A percentile compares a stretch with the other conserved stretches of the same genome.
phyloP scores from a whole-genome alignment of 208 protist species.

The Trypanosoma melophagium region DNA sequence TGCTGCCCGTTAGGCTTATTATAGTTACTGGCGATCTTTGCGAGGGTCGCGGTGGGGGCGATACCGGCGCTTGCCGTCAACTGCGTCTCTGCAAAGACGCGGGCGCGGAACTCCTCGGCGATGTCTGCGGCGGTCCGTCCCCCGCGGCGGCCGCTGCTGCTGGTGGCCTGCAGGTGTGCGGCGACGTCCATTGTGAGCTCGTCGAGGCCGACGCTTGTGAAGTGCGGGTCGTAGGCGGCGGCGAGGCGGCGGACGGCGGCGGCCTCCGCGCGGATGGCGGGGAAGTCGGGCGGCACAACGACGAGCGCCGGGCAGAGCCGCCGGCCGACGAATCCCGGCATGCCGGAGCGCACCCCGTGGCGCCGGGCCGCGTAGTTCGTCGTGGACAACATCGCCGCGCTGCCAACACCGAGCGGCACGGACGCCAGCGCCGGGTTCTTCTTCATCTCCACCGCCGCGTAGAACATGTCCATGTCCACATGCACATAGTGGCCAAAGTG shows the following conservation, averaged over 20 bases:
- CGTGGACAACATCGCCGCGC: slow-evolving; percentile 93
- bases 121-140: slow-evolving; percentile 61
- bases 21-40: slow-evolving; percentile 92
- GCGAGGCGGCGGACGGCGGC: slow-evolving; percentile 75
- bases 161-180: slow-evolving; percentile 47
- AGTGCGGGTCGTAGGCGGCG: slow-evolving; percentile 84
- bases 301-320: slow-evolving; percentile 89
- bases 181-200: slow-evolving; percentile 90
- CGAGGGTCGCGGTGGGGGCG: slow-evolving; percentile 76
- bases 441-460: slow-evolving; percentile 88
- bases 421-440: slow-evolving; percentile 87
- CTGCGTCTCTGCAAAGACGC: slow-evolving; percentile 71
- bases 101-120: slow-evolving; percentile 71
- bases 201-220: slow-evolving; percentile 74
- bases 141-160: slow-evolving; percentile 45
- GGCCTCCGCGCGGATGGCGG: slow-evolving; percentile 71
- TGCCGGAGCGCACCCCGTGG: slow-evolving; percentile 95
- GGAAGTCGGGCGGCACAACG: slow-evolving; percentile 84
- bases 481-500: slow-evolving; percentile 78
- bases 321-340: slow-evolving; percentile 94
- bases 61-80: slow-evolving; percentile 89
- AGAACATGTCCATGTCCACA: slow-evolving; percentile 95
- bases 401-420: slow-evolving; percentile 94
- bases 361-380: slow-evolving; percentile 95
- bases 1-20: slow-evolving; percentile 96